Evolutionary conservation across 2,329 filamentous ascomycete genomes (phyloP).

Genomic region (Aureobasidium mangrovei): DNA sequence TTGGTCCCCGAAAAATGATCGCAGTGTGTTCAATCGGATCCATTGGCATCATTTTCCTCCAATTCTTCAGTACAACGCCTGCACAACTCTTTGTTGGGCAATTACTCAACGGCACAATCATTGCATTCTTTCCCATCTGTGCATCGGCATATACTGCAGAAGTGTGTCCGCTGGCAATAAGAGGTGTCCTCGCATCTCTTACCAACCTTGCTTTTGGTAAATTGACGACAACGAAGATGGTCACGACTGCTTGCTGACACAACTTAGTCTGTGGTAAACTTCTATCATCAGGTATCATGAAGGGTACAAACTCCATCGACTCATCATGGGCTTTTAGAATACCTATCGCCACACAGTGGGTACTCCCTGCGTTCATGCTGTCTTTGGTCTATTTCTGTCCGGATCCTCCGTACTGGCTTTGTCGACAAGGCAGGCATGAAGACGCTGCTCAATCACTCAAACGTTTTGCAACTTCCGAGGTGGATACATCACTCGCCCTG

Average conservation of each 20-base stretch:
- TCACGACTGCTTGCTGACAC: background rate
- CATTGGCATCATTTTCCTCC: background rate
- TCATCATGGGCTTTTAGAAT: constrained; percentile 36
- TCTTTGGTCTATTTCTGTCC: constrained; percentile 23
- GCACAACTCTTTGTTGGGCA: constrained; percentile 6
- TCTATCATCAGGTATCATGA: constrained; percentile 37
- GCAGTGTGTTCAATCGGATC: constrained; percentile 5
- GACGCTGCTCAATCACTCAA: constrained; percentile 29
- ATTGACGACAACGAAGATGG: background rate
- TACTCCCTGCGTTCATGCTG: constrained; percentile 34
- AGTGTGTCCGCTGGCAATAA: constrained; percentile 50
- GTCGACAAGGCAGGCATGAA: constrained; percentile 27
- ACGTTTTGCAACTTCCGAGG: constrained; percentile 22
- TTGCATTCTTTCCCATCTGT: constrained; percentile 43
- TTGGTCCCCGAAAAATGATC: constrained; percentile 12
- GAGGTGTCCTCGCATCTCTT: constrained; percentile 50
- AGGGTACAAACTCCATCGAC: constrained; percentile 26
- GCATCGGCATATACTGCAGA: constrained; percentile 58
- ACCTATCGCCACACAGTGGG: constrained; percentile 39
- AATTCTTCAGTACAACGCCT: constrained; percentile 8
- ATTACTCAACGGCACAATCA: constrained; percentile 8
- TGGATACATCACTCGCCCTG: background rate
- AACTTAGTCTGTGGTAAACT: constrained; percentile 49
- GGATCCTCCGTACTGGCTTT: constrained; percentile 30
- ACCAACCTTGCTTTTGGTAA: constrained; percentile 50